Evolutionary conservation across 148 eudicot species (phyloP).

Genomic region (Polygonum maritimum): DNA sequence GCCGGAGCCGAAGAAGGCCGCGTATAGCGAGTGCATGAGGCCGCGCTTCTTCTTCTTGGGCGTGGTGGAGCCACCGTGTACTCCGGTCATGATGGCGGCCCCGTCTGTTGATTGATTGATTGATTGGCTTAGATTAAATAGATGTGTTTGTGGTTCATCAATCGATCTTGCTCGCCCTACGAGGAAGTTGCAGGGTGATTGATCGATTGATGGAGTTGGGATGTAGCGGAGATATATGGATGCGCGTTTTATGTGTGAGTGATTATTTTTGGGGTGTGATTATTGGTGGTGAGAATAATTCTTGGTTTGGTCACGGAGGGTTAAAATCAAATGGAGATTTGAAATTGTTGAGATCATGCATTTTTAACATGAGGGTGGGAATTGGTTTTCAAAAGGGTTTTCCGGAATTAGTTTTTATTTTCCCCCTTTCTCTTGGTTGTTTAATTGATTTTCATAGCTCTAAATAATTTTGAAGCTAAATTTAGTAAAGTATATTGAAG

Average conservation of each 20-base stretch:
- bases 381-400: neutral
- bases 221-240: neutral
- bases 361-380: neutral
- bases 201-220: neutral
- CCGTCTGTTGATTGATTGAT: no score
- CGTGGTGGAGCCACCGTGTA: neutral
- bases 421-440: neutral
- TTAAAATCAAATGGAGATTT: neutral
- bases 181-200: neutral
- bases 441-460: neutral
- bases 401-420: neutral
- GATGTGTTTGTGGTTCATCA: neutral
- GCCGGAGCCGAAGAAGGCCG: slow-evolving; percentile 2
- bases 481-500: no score
- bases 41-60: slow-evolving; percentile 1
- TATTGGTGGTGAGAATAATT: neutral
- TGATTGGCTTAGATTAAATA: neutral
- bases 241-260: no score
- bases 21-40: neutral
- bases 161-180: neutral
- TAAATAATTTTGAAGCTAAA: no score
- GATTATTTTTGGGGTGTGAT: neutral
- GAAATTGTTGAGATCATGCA: neutral
- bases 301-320: neutral
- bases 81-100: neutral